Base-by-base conservation (phyloP, 2,329 filamentous ascomycete genomes). In the Aspergillus flavus region DNA sequence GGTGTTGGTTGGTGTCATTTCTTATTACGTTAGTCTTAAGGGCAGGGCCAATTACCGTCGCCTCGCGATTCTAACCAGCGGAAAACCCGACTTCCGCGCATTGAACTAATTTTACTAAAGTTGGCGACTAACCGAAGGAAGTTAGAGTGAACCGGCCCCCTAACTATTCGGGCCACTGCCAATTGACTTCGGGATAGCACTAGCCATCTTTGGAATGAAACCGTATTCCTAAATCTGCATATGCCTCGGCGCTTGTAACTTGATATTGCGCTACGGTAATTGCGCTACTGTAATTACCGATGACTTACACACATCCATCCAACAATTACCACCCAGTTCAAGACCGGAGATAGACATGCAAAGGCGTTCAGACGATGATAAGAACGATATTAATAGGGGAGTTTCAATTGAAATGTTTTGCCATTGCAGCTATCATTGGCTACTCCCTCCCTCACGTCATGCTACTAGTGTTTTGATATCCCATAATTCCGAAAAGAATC, bases 21-120 rank as follows among this genome's bases (percentile, higher is more conserved):
- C 66, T 66, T 62, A 63, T 63, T 63, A 66, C 62, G 60, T 65
- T 65, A 66, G 64, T 57, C 28, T 21, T 54, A 21, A 53, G 43
- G 43, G 23, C 23, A 55, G 54, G 39, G 52, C 63, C 66, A 64
- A 65, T 66, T 58, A 58, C 28, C n/a, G 32, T 36, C 32, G 19
- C 48, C 46, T 62, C 55, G 50, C 61, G 66, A 66, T 66, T 63
- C 63, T 68, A 62, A 36, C 63, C 64, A 66, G 66, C 65, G 64
- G 67, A 62, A 64, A 46, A 65, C 59, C 62, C 66, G 64, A 68
- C 61, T 62, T 63, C 62, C 62, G 66, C 64, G 59, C 63, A 64
- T 61, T 63, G 62, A 43, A 65, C 61, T 60, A 65, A 57, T 46
- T 57, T 46, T 57, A 41, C 59, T 36, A 55, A 32, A 28, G 21